phyloP scores from a whole-genome alignment of 352 stramenopile genomes.

The Globisporangium spiculum region DNA sequence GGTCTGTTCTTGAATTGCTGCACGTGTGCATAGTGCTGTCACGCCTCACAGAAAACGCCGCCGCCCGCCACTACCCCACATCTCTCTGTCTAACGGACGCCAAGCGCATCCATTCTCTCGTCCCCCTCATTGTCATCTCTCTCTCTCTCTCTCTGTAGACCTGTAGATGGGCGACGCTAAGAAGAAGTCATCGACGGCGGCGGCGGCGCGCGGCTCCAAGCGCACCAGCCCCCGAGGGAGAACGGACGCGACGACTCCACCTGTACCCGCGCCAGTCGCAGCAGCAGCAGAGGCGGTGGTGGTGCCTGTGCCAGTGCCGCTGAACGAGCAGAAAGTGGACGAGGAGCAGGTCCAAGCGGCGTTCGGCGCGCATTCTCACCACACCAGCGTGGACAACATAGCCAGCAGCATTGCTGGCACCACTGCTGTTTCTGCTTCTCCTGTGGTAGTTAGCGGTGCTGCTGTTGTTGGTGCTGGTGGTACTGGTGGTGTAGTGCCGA shows the following conservation, averaged over 20 bases:
- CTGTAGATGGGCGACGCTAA: conserved; percentile 4
- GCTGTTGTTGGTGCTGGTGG: neutral
- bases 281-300: neutral
- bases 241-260: neutral
- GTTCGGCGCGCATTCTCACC: conserved; percentile 10
- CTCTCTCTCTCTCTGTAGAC: no score
- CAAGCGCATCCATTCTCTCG: no score
- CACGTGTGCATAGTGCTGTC: no score
- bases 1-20: no score
- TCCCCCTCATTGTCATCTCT: no score
- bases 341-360: conserved; percentile 1
- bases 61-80: no score
- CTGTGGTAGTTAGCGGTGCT: neutral
- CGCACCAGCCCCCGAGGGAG: conserved; percentile 11
- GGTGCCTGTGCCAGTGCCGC: neutral
- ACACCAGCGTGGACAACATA: neutral
- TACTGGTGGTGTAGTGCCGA: neutral
- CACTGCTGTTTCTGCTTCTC: neutral
- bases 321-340: neutral
- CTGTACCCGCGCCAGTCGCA: neutral
- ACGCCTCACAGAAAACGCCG: no score
- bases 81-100: no score
- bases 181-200: neutral
- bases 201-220: neutral
- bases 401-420: neutral